Conservation (phyloP, 1,284 basidiomycete genomes). For the Neonothopanus nambi region DNA sequence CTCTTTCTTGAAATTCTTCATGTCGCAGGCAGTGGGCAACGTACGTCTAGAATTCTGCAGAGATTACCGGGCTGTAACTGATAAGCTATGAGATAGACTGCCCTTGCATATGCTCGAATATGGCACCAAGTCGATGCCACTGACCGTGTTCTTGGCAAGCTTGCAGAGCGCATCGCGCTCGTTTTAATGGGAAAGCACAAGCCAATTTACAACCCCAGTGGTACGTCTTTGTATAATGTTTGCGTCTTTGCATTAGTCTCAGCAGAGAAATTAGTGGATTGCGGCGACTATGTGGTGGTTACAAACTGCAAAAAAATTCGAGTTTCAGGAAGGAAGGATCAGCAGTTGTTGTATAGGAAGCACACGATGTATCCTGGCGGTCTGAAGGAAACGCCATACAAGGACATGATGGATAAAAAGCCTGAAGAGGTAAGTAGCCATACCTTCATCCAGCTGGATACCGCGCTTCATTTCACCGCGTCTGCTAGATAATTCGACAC, state of each 20-base stretch:
- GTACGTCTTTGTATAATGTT: constrained; percentile 42
- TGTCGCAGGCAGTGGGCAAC: constrained; percentile 71
- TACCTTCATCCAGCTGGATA: background rate
- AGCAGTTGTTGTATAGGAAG: constrained; percentile 86
- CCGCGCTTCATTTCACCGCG: background rate
- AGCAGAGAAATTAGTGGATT: constrained; percentile 64
- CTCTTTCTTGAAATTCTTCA: constrained; percentile 32
- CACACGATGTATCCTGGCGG: constrained; percentile 96
- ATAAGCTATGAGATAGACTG: constrained; percentile 59
- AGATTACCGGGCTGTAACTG: background rate
- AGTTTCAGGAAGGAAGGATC: constrained; percentile 88
- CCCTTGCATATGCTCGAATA: constrained; percentile 87
- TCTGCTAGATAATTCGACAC: constrained; percentile 86
- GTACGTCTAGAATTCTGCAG: constrained; percentile 36
- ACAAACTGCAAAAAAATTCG: constrained; percentile 86
- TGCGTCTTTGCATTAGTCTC: background rate
- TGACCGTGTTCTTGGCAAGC: constrained; percentile 88
- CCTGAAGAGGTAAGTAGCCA: constrained; percentile 84
- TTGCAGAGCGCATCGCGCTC: constrained; percentile 91
- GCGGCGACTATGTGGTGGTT: constrained; percentile 97
- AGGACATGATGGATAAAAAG: constrained; percentile 79
- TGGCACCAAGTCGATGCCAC: constrained; percentile 97
- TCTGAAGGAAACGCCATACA: constrained; percentile 86
- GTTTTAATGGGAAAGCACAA: constrained; percentile 99
- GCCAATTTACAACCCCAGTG: constrained; percentile 91